A percentile compares a stretch with the other conserved stretches of the same genome.
phyloP scores from a whole-genome alignment of 768 basidiomycete species.

The Tricholoma hemisulphureum region DNA sequence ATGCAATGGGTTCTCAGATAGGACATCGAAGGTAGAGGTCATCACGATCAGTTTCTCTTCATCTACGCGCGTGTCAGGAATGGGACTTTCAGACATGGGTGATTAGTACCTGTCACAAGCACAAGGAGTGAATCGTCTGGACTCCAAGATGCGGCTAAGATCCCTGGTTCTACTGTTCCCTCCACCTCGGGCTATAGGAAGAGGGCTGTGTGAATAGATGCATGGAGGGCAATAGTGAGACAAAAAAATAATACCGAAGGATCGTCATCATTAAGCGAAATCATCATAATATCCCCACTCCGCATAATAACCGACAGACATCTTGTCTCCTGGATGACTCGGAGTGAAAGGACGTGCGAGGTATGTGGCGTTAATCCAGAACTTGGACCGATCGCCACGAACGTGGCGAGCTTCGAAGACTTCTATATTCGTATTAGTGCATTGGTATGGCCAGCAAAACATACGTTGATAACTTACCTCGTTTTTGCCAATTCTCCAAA shows the following conservation, averaged over 20 bases:
- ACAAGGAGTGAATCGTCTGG: slow-evolving; percentile 89
- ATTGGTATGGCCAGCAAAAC: not conserved
- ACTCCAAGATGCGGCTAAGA: slow-evolving; percentile 82
- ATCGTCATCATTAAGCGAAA: slow-evolving; percentile 51
- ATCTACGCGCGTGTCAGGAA: slow-evolving; percentile 34
- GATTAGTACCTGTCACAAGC: slow-evolving; percentile 67
- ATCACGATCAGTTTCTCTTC: slow-evolving; percentile 83
- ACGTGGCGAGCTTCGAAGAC: slow-evolving; percentile 34
- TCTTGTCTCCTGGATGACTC: slow-evolving; percentile 70
- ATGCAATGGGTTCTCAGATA: slow-evolving; percentile 75
- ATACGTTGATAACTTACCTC: slow-evolving; percentile 21
- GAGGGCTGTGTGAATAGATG: slow-evolving; percentile 14
- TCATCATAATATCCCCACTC: slow-evolving; percentile 79
- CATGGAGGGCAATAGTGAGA: slow-evolving; percentile 11
- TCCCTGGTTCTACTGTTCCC: slow-evolving; percentile 83
- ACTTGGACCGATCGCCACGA: slow-evolving; percentile 35
- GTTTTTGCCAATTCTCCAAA: slow-evolving; percentile 47
- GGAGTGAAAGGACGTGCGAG: slow-evolving; percentile 59
- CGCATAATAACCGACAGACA: slow-evolving; percentile 64
- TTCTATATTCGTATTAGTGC: not conserved
- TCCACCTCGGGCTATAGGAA: slow-evolving; percentile 68
- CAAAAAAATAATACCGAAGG: slow-evolving; percentile 37
- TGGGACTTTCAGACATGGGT: not conserved
- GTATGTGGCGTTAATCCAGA: slow-evolving; percentile 19
- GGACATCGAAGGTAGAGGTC: slow-evolving; percentile 84